Percentiles rank a stretch among this genome's conserved stretches.
These are phyloP conservation scores for Nepenthes gracilis DNA, from an alignment of 148 eudicot species.

Conservation along the genomic window DNA sequence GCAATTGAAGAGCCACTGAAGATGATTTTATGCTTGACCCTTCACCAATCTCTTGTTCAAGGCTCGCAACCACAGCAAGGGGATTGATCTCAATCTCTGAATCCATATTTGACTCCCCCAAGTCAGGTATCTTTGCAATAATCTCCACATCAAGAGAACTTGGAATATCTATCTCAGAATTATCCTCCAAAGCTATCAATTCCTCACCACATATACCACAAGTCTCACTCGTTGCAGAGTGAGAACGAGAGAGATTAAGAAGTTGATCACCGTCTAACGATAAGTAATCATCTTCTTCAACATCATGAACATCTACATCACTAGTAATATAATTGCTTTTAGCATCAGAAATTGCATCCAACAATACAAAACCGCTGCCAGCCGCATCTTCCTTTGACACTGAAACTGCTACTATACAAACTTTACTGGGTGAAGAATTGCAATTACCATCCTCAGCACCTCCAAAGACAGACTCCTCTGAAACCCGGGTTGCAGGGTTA, in stretches of 20 bases:
- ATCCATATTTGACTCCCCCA: background rate
- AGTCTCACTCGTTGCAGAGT: constrained; percentile 36
- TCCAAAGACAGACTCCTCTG: constrained; percentile 7
- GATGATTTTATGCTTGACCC: background rate
- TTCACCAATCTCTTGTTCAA: background rate
- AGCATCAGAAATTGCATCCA: constrained; percentile 11
- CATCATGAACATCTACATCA: constrained; percentile 16
- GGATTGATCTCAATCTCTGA: background rate
- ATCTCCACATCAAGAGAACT: constrained; percentile 13
- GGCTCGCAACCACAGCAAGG: background rate
- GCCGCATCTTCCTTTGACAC: constrained; percentile 10
- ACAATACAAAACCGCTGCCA: constrained; percentile 2
- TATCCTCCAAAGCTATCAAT: constrained; percentile 16
- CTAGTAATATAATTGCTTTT: constrained; percentile 10
- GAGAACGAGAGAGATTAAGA: constrained; percentile 23
- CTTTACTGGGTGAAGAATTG: constrained; percentile 14
- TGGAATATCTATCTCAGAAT: constrained; percentile 19
- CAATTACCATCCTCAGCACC: constrained; percentile 13
- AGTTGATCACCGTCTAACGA: constrained; percentile 30
- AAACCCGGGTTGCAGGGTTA: constrained; percentile 12
- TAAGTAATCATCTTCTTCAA: constrained; percentile 30
- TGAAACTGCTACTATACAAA: constrained; percentile 3
- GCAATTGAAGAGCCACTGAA: background rate
- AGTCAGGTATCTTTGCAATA: constrained; percentile 8
- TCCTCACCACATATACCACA: constrained; percentile 49